A percentile compares a stretch with the other conserved stretches of the same genome.
phyloP scores from a whole-genome alignment of 129 eudicot genomes.

The Lonicera japonica region DNA sequence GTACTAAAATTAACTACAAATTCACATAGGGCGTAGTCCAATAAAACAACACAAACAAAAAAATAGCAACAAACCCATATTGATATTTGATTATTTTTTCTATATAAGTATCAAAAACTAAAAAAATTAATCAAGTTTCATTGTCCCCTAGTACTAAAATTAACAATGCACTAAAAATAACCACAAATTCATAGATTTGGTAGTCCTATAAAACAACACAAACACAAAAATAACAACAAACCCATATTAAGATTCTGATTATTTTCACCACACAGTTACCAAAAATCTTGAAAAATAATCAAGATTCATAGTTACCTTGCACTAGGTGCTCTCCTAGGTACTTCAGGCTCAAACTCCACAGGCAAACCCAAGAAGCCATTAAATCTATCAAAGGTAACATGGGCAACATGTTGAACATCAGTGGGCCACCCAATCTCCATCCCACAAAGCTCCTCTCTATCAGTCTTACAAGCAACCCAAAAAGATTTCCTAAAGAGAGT shows the following conservation, averaged over 20 bases:
- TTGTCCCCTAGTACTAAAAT: no score
- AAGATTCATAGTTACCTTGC: slow-evolving; percentile 59
- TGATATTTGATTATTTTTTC: no score
- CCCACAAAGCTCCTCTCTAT: slow-evolving; percentile 40
- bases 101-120: no score
- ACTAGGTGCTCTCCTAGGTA: slow-evolving; percentile 85
- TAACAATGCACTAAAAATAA: no score
- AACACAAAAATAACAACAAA: not conserved
- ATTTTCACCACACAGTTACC: not conserved
- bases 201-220: no score
- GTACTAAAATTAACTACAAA: not conserved
- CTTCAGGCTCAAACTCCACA: slow-evolving; percentile 94
- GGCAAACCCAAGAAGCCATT: slow-evolving; percentile 97
- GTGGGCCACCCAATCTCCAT: slow-evolving; percentile 98
- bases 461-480: slow-evolving; percentile 48
- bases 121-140: no score
- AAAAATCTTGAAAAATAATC: not conserved
- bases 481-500: slow-evolving; percentile 74
- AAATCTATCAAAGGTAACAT: slow-evolving; percentile 93
- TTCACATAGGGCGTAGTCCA: no score
- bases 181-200: no score
- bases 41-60: no score
- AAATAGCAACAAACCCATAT: no score
- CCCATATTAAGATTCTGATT: not conserved
- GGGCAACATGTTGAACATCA: slow-evolving; percentile 90